phyloP scores from a whole-genome alignment of 2,329 filamentous ascomycete genomes.

The Dactylellina drechsleri region DNA sequence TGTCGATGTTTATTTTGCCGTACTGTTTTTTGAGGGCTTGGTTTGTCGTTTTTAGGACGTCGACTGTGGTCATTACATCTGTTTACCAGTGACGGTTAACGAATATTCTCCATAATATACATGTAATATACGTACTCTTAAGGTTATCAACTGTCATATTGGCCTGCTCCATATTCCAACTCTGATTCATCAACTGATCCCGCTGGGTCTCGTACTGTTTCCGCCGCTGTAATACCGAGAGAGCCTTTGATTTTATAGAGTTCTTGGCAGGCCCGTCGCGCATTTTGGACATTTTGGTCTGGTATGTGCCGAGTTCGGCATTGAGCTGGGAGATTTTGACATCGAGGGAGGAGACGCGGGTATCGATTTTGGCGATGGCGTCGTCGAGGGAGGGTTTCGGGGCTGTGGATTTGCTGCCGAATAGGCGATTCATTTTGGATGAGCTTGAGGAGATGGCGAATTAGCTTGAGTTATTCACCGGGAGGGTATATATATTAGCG shows the following conservation, averaged over 20 bases:
- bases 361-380: conserved; percentile 79
- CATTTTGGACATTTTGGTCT: conserved; percentile 88
- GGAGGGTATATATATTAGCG: no score
- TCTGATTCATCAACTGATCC: conserved; percentile 91
- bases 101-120: no score
- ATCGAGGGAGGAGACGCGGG: conserved; percentile 83
- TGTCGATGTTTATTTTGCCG: conserved; percentile 95
- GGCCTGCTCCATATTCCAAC: conserved; percentile 99
- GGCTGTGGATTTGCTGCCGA: conserved; percentile 84
- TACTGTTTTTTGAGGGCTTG: conserved; percentile 93
- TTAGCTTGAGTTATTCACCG: no score
- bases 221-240: conserved; percentile 90
- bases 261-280: conserved; percentile 93
- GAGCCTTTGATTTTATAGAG: conserved; percentile 90
- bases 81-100: background rate
- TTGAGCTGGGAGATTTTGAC: conserved; percentile 94
- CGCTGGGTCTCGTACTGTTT: conserved; percentile 95
- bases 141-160: conserved; percentile 99
- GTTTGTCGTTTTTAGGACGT: conserved; percentile 96
- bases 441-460: no score
- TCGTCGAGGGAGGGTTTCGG: conserved; percentile 88
- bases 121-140: conserved; percentile 67
- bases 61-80: conserved; percentile 95
- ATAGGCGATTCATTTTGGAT: conserved; percentile 86
- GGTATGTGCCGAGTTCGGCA: conserved; percentile 87